Percentiles rank a stretch among this genome's conserved stretches.
Conservation (phyloP, 2,329 filamentous ascomycete genomes). For the Fusarium sacchari region DNA sequence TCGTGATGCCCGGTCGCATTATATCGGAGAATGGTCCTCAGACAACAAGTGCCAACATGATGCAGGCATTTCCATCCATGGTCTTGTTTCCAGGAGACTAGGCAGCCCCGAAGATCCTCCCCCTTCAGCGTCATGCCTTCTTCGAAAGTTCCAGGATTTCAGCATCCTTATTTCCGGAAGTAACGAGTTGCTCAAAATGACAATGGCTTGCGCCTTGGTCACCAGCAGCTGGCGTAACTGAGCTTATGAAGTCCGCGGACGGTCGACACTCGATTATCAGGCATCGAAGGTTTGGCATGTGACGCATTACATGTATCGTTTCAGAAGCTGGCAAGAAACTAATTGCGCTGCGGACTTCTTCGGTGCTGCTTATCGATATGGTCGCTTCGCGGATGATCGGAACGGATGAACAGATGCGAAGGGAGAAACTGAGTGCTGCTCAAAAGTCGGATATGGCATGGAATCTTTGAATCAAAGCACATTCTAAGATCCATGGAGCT, state of each 20-base stretch:
- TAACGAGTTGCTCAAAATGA: neutral
- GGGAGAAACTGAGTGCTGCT: neutral
- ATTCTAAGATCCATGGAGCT: neutral
- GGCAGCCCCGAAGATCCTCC: neutral
- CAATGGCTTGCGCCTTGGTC: neutral
- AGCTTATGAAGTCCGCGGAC: neutral
- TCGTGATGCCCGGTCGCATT: neutral
- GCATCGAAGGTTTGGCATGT: neutral
- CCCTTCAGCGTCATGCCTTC: neutral
- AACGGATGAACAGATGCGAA: neutral
- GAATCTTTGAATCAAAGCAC: neutral
- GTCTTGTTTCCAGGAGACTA: neutral
- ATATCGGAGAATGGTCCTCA: neutral
- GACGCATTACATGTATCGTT: neutral
- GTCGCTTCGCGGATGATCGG: constrained; percentile 13
- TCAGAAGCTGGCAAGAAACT: neutral
- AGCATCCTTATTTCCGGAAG: neutral
- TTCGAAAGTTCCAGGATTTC: too few species aligned
- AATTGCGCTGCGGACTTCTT: neutral
- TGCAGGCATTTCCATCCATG: neutral
- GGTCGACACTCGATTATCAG: neutral
- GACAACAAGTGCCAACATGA: neutral
- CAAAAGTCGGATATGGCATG: neutral
- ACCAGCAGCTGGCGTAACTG: neutral
- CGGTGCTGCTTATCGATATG: constrained; percentile 1